Percentiles rank a stretch among this genome's conserved stretches.
These are phyloP conservation scores for Catenaria anguillulae DNA, from an alignment of 371 early-diverging fungal genomes.

Conservation along the genomic window DNA sequence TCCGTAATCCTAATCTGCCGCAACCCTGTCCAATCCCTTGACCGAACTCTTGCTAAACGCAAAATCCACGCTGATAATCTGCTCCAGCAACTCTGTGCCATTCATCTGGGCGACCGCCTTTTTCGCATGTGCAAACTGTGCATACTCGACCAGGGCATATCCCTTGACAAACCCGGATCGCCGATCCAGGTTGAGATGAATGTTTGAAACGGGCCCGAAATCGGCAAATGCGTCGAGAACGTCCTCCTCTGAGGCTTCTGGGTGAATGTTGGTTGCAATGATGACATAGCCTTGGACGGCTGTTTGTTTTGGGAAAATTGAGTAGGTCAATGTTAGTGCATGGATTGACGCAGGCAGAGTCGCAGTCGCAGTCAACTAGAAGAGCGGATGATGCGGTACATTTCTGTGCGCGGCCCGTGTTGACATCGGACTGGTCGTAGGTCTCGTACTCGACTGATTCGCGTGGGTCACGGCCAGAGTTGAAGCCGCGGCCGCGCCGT, in stretches of 20 bases:
- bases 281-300: constrained; percentile 92
- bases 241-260: constrained; percentile 86
- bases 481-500: too few species aligned
- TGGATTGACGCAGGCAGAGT: too few species aligned
- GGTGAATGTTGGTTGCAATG: constrained; percentile 75
- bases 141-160: constrained; percentile 84
- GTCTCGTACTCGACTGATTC: neutral
- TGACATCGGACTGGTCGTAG: neutral
- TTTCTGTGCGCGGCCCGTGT: neutral
- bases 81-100: constrained; percentile 51
- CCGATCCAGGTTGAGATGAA: constrained; percentile 85
- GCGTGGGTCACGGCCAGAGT: neutral
- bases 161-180: constrained; percentile 58
- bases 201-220: constrained; percentile 68
- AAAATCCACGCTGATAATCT: constrained; percentile 58
- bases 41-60: constrained; percentile 37
- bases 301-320: neutral
- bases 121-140: constrained; percentile 62
- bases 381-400: too few species aligned
- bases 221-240: constrained; percentile 75
- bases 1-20: too few species aligned
- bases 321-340: neutral
- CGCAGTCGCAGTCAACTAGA: too few species aligned
- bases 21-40: neutral
- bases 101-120: constrained; percentile 57